Percentiles rank a stretch among this genome's conserved stretches.
phyloP scores from a whole-genome alignment of 2,329 filamentous ascomycete species.

The Ophiostoma ips region DNA sequence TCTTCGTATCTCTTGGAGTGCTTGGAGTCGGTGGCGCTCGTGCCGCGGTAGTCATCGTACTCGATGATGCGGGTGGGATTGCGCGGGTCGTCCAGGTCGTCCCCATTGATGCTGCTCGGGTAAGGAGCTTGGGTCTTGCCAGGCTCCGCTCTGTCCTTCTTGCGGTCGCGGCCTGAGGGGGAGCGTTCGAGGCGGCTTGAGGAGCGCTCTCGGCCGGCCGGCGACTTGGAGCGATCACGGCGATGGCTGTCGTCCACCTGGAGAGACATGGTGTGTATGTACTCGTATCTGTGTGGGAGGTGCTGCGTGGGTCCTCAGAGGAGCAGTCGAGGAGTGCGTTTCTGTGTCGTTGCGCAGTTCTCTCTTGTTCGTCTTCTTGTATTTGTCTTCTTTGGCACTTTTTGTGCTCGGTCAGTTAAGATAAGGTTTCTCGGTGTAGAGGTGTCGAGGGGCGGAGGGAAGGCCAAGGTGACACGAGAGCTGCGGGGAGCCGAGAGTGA shows the following conservation, averaged over 20 bases:
- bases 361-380: too few species aligned
- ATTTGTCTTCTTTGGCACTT: too few species aligned
- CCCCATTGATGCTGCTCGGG: conserved; percentile 23
- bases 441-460: too few species aligned
- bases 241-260: conserved; percentile 31
- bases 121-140: conserved; percentile 30
- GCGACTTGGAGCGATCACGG: conserved; percentile 34
- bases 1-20: conserved; percentile 23
- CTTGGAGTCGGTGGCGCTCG: conserved; percentile 17
- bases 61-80: conserved; percentile 18
- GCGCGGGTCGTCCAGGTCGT: conserved; percentile 18
- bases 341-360: too few species aligned
- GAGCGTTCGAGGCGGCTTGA: conserved; percentile 10
- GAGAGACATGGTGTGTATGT: conserved; percentile 24
- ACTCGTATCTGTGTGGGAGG: neutral
- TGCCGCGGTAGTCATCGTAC: conserved; percentile 18
- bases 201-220: conserved; percentile 24
- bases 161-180: conserved; percentile 12
- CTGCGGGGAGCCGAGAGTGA: too few species aligned
- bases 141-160: conserved; percentile 4
- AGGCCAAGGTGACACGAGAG: too few species aligned
- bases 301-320: neutral
- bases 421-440: too few species aligned
- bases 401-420: too few species aligned
- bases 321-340: too few species aligned